Conservation (phyloP, 1,139 yeast species). For the Suhomyces anneliseae region DNA sequence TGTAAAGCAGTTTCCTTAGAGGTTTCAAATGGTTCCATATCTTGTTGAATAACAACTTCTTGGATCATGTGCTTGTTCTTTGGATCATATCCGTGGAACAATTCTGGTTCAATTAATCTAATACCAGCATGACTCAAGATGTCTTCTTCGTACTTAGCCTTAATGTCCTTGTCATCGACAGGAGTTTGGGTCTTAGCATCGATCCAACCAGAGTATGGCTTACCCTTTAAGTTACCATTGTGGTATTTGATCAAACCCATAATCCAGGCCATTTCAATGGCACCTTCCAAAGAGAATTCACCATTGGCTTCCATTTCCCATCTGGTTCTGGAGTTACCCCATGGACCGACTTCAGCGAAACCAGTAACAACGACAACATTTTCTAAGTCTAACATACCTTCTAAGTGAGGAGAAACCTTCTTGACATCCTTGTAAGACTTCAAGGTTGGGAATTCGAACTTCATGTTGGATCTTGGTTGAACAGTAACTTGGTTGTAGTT, state of each 20-base stretch:
- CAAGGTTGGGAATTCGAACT: conserved; percentile 87
- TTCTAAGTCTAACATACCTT: conserved; percentile 90
- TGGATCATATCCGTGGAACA: conserved; percentile 93
- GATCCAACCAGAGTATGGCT: conserved; percentile 91
- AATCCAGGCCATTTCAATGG: conserved; percentile 99
- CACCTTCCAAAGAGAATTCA: conserved; percentile 96
- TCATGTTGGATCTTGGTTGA: conserved; percentile 93
- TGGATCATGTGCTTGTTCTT: conserved; percentile 88
- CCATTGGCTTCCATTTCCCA: conserved; percentile 99
- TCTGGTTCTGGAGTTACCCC: conserved; percentile 99
- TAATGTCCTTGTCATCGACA: conserved; percentile 91
- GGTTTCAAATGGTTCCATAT: conserved; percentile 91
- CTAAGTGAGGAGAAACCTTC: conserved; percentile 68
- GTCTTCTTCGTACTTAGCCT: conserved; percentile 83
- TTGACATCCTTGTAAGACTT: conserved; percentile 76
- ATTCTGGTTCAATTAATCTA: conserved; percentile 93
- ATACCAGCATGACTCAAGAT: conserved; percentile 94
- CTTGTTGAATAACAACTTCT: conserved; percentile 95
- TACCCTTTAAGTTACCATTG: conserved; percentile 89
- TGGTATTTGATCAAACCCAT: conserved; percentile 96
- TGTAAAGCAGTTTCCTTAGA: conserved; percentile 95
- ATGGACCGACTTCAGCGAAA: conserved; percentile 97
- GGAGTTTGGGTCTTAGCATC: conserved; percentile 92
- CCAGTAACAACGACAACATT: conserved; percentile 93
- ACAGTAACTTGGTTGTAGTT: conserved; percentile 74